A percentile compares a stretch with the other conserved stretches of the same genome.
These are phyloP conservation scores for Ophiocytium majus DNA, from an alignment of 352 stramenopile genomes.

Conservation along the genomic window DNA sequence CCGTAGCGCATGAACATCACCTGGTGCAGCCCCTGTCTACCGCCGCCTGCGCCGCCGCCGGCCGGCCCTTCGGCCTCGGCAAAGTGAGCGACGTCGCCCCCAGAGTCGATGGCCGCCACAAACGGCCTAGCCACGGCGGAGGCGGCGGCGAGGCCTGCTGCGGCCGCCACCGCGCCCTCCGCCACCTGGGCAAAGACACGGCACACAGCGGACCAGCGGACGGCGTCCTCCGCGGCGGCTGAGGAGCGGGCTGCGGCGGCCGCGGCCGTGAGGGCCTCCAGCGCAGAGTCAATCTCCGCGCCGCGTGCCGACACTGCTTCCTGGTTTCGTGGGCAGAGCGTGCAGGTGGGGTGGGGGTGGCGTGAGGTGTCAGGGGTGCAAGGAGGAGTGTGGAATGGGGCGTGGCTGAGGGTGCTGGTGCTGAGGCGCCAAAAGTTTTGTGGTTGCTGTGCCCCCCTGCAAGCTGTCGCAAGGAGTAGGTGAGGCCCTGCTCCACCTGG, in stretches of 20 bases:
- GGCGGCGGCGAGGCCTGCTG: background rate
- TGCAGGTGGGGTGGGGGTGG: no score
- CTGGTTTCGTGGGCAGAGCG: no score
- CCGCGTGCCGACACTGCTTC: constrained; percentile 4
- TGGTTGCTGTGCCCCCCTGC: no score
- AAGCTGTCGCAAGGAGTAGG: no score
- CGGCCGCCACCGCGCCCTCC: background rate
- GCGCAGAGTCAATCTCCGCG: background rate
- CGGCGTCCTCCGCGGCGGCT: background rate
- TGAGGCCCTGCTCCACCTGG: no score
- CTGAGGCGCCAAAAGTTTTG: no score
- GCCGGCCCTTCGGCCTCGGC: background rate
- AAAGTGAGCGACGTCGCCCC: constrained; percentile 5
- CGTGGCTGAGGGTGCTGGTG: no score
- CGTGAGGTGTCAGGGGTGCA: no score
- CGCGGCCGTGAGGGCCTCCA: background rate
- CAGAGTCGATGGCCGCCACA: background rate
- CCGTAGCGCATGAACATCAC: constrained; percentile 53
- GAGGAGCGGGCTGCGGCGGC: background rate
- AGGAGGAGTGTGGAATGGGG: no score
- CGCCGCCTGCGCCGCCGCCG: background rate
- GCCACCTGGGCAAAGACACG: background rate
- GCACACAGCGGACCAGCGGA: background rate
- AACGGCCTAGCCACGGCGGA: background rate
- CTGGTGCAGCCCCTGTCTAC: background rate